Evolutionary conservation across 1,284 basidiomycete species (phyloP).

Genomic region (Sporisorium iseilematis-ciliati): DNA sequence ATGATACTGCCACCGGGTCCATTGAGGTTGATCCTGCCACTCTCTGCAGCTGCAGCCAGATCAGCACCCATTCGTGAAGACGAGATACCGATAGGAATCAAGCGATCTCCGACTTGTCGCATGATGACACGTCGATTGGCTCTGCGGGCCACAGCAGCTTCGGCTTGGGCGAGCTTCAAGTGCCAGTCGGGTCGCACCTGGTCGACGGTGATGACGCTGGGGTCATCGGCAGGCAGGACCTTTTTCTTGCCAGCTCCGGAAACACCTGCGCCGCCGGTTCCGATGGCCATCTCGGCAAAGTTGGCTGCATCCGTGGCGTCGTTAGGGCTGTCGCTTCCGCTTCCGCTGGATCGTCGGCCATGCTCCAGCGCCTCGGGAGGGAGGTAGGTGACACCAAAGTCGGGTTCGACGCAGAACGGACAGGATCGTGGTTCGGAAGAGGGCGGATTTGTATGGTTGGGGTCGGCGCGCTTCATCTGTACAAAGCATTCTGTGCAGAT

Average conservation of each 20-base stretch:
- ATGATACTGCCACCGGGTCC: constrained; percentile 69
- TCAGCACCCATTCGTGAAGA: constrained; percentile 71
- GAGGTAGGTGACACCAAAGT: constrained; percentile 92
- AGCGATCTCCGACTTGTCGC: constrained; percentile 95
- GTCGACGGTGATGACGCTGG: constrained; percentile 62
- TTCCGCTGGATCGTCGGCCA: constrained; percentile 28
- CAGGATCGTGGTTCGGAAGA: constrained; percentile 78
- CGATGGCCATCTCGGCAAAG: constrained; percentile 59
- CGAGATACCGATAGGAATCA: constrained; percentile 95
- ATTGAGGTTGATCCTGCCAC: constrained; percentile 52
- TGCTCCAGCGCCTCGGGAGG: constrained; percentile 77
- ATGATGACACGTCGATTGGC: constrained; percentile 97
- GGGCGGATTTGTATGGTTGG: constrained; percentile 70
- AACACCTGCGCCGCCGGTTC: constrained; percentile 39
- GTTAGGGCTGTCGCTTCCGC: constrained; percentile 33
- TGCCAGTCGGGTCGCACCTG: constrained; percentile 67
- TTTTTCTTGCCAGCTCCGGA: constrained; percentile 41
- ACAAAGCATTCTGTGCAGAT: constrained; percentile 99
- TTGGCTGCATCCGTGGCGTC: constrained; percentile 47
- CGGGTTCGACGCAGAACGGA: constrained; percentile 95
- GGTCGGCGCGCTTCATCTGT: constrained; percentile 96
- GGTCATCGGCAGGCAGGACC: constrained; percentile 53
- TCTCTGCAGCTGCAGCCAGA: constrained; percentile 53
- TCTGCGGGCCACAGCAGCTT: constrained; percentile 58
- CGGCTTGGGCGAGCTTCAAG: constrained; percentile 58